Conservation (phyloP, 192 early-diverging fungal genomes). For the Dissophora globulifera region DNA sequence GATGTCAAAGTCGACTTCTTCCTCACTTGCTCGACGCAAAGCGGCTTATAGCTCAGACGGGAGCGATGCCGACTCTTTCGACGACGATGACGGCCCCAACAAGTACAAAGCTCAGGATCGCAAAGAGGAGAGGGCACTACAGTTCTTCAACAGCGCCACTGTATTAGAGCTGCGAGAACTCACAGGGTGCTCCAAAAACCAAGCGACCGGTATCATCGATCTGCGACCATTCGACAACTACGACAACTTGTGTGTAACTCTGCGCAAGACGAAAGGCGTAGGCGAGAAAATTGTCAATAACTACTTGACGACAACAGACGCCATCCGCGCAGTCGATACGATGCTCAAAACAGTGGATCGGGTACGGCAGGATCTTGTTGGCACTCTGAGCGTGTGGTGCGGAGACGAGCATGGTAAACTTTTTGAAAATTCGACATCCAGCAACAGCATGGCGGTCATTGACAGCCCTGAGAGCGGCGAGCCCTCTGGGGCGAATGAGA, state of each 20-base stretch:
- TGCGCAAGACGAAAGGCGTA: constrained; percentile 66
- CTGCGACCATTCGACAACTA: constrained; percentile 69
- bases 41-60: constrained; percentile 13
- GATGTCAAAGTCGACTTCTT: constrained; percentile 13
- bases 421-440: constrained; percentile 24
- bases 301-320: constrained; percentile 68
- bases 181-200: constrained; percentile 44
- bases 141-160: constrained; percentile 40
- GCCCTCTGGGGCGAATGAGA: not conserved
- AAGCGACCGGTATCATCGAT: constrained; percentile 62
- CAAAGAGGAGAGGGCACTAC: constrained; percentile 33
- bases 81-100: constrained; percentile 14
- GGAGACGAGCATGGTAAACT: constrained; percentile 33
- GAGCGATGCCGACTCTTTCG: constrained; percentile 11
- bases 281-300: constrained; percentile 60
- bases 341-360: constrained; percentile 68
- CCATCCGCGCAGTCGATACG: constrained; percentile 69
- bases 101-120: constrained; percentile 13
- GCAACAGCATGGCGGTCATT: constrained; percentile 12
- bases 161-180: constrained; percentile 28
- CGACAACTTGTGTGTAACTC: constrained; percentile 58
- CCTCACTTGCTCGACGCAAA: no score
- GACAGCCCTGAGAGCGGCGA: not conserved
- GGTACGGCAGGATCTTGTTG: constrained; percentile 62
- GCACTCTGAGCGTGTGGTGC: constrained; percentile 63